A percentile compares a stretch with the other conserved stretches of the same genome.
Conservation (phyloP, 768 basidiomycete genomes). For the Imleria badia region DNA sequence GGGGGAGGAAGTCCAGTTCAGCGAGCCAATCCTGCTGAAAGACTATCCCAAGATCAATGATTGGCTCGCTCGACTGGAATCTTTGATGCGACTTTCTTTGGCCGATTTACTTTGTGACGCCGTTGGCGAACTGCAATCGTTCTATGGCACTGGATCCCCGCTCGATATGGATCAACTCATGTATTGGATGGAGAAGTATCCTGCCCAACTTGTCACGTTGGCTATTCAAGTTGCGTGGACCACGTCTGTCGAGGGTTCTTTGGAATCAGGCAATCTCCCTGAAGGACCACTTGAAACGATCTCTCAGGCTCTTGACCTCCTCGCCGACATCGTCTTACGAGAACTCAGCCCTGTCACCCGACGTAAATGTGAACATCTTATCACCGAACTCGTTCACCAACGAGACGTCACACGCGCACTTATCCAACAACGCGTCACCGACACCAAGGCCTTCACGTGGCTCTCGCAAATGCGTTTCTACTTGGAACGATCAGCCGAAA, state of each 20-base stretch:
- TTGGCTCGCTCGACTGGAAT: conserved; percentile 91
- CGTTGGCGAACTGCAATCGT: conserved; percentile 73
- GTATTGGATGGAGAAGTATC: conserved; percentile 90
- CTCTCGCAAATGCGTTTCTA: conserved; percentile 99
- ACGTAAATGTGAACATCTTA: conserved; percentile 96
- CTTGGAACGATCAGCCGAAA: conserved; percentile 65
- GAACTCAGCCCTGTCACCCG: conserved; percentile 90
- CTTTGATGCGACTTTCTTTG: conserved; percentile 89
- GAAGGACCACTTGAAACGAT: conserved; percentile 72
- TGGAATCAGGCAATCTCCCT: conserved; percentile 57
- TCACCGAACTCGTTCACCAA: conserved; percentile 98
- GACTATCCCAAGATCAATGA: conserved; percentile 98
- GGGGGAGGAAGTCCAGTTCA: conserved; percentile 90
- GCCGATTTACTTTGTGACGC: conserved; percentile 79
- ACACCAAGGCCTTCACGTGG: conserved; percentile 84
- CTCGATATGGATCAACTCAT: conserved; percentile 72
- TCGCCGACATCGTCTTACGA: conserved; percentile 94
- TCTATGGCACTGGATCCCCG: conserved; percentile 67
- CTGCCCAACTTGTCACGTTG: conserved; percentile 95
- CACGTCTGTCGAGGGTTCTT: conserved; percentile 66
- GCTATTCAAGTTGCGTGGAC: conserved; percentile 97
- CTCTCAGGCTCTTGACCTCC: conserved; percentile 81
- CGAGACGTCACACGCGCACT: conserved; percentile 89
- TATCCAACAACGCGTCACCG: conserved; percentile 59
- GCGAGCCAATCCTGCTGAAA: conserved; percentile 80